Base-by-base conservation (phyloP, 129 eudicot genomes). In the Chrysanthemum makinoi region DNA sequence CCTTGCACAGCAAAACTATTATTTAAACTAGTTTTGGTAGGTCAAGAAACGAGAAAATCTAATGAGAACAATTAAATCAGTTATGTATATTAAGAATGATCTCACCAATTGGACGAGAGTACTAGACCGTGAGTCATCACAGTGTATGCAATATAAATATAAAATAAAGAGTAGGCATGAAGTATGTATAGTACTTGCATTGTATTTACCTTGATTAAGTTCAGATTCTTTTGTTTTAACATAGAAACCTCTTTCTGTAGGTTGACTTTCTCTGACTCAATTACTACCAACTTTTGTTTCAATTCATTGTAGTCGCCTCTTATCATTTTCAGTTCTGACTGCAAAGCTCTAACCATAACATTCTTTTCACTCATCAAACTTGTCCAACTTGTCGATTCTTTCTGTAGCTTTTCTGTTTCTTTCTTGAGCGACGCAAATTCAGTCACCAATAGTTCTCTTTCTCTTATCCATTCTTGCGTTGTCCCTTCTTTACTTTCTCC, bases 291-390 rank as follows among this genome's bases (percentile, higher is more conserved):
- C 22, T 74, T 76, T 52, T 57, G 80, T 58, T 79, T 83, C 74
- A 85, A 72, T 53, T 86, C 90, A 59, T 76, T 82, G 62, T 83
- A 68, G 57, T 85, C 87, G 22, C 59, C 73, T 64, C 77, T 79
- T 43, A 83, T 62, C 67, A 57, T 82, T 75, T 87, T 83, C 68
- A 89, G 30, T 80, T 89, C 91, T 56, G 87, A 93, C 69, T 81
- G 84, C 76, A 89, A 68, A 58, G 77, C 76, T 33, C 74, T 83
- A 49, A 85, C 83, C 65, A 67, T 77, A 16, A 70, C 77, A 65
- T 72, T 88, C 83, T 75, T 84, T 67, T 83, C 87, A 72, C 84
- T 80, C 75, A 75, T 65, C 73, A 76, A 80, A 65, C 85, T 66
- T 76, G 77, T 84, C 79, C 80, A 73, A 52, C 75, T 53, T 55